Evolutionary conservation across 2,329 filamentous ascomycete genomes (phyloP), one percentile per base, ranked within the genome.

Genomic region (Magnaporthiopsis poae): DNA sequence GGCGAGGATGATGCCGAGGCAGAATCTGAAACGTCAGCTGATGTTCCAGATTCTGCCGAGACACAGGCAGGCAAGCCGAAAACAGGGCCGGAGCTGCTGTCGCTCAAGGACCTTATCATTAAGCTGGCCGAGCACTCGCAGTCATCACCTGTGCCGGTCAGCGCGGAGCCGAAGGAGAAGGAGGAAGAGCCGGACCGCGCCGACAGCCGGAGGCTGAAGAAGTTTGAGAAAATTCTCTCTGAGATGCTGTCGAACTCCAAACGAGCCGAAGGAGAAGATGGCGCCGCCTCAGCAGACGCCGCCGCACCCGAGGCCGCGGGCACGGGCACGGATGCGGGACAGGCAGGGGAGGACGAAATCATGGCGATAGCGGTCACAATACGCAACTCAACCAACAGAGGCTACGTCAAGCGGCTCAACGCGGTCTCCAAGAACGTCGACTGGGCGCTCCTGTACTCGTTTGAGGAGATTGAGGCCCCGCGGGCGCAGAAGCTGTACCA

Each of bases 391-490:
- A 84, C 96, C 66, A 89, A 95, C 72, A 88, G 84, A 25, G 66
- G 79, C 15, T 83, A 84, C 66, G 85, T 91, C 0, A 73, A 79
- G 0, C 87, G 92, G 3, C 90, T 92, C 0, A 69, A 77, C 1
- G 71, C 80, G 0, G 74, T 88, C 62, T 75, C 65, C 0, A 39
- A 71, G 18, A 27, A 12, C 7, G 75, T 74, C 67, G 86, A 69
- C 72, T 97, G 93, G 93, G 75, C 78, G 0, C 80, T 97, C n/a
- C 86, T 95, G 71, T 97, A 96, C 76, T 82, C 87, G 52, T 78
- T 97, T 63, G 82, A 84, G 62, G 89, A 93, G 69, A 79, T 92
- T 1, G 65, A 76, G 0, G 69, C 33, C 5, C 18, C 25, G 27
- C 68, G 68, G 2, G 67, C 67, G 13, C 21, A 12, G 5, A 61